Base-by-base conservation (phyloP, 139 green algal species). In the Spirogloea muscicola region DNA sequence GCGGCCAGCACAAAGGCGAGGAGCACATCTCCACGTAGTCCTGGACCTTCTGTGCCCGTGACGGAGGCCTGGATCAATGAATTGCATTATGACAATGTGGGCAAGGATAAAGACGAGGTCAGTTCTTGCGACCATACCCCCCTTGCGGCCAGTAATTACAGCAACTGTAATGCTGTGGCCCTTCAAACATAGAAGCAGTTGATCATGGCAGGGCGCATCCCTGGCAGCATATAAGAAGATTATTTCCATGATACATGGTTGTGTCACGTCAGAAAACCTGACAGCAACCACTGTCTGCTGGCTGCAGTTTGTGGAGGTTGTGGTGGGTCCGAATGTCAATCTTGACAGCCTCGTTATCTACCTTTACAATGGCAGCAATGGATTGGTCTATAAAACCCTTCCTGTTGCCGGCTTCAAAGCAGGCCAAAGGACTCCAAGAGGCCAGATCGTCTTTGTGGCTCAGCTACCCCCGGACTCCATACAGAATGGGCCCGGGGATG, bases 51-150 rank as follows among this genome's bases (percentile, higher is more conserved):
- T 57, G 13, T 38, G 21, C 49, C n/a, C n/a, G n/a, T 69, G 25
- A 25, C 67, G 10, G 25, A 59, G 29, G 67, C 67, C 2, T 79
- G 71, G 71, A 25, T 79, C 5, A 79, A 79, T 62, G 71, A 79
- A 43, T 61, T 79, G 10, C 71, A 79, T 36, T 79, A 79, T 33
- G 39, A 71, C 61, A 79, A 79, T 39, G 38, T 48, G 16, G 71
- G 71, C 21, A n/a, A 18, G 18, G 71, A 79, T 18, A 18, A 79
- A 49, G 44, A 33, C 33, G 71, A 79, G 68, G 68, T 77, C 18
- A 41, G 68, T 57, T 38, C 18, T 29, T 40, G 59, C 3, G 29
- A 10, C 10, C 31, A 4, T 68, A 31, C 29, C 4, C 34, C 0
- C 3, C 34, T 68, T 68, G 3, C 62, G 40, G 3, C 18, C 18